Evolutionary conservation across 805 yeast species (phyloP).

Genomic region (Candida multigemmis): DNA sequence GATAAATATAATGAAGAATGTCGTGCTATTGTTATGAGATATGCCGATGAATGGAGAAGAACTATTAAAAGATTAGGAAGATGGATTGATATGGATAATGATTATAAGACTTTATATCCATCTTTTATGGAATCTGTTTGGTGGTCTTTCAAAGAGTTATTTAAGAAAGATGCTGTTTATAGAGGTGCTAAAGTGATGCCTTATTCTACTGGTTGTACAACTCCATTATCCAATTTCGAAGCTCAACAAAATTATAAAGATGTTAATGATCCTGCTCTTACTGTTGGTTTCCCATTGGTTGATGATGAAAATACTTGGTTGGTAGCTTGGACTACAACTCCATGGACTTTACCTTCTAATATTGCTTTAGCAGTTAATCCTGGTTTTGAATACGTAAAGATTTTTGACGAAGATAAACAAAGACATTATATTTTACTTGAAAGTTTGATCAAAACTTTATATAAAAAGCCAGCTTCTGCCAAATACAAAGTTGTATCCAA

Average conservation of each 20-base stretch:
- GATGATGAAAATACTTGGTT: conserved; percentile 76
- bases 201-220: conserved; percentile 93
- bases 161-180: conserved; percentile 80
- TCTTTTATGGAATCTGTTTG: conserved; percentile 96
- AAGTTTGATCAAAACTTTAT: conserved; percentile 68
- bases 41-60: conserved; percentile 89
- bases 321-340: conserved; percentile 99
- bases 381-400: conserved; percentile 82
- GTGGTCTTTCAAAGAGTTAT: conserved; percentile 96
- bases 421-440: conserved; percentile 79
- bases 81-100: conserved; percentile 99
- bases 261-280: conserved; percentile 93
- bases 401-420: conserved; percentile 80
- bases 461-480: conserved; percentile 91
- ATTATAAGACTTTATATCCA: conserved; percentile 94
- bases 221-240: conserved; percentile 95
- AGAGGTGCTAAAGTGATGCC: conserved; percentile 98
- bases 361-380: conserved; percentile 89
- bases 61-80: conserved; percentile 94
- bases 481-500: conserved; percentile 77
- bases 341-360: conserved; percentile 98
- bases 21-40: conserved; percentile 94
- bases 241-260: conserved; percentile 98
- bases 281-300: conserved; percentile 75
- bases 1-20: conserved; percentile 92